phyloP scores from a whole-genome alignment of 2,329 filamentous ascomycete genomes.

The Colletotrichum lupini region DNA sequence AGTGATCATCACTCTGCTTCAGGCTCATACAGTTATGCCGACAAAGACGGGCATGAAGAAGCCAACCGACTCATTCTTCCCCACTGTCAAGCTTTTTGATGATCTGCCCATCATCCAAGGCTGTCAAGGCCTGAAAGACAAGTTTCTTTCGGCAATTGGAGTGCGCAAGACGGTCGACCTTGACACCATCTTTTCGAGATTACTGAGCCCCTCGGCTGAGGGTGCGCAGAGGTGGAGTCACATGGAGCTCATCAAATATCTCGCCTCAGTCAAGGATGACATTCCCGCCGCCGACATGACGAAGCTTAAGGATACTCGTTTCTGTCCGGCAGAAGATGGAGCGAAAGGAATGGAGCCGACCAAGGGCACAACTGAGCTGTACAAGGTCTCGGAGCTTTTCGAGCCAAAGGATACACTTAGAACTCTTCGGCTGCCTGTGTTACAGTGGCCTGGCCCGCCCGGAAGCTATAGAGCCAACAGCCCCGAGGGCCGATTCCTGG shows the following conservation, averaged over 20 bases:
- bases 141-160: constrained; percentile 83
- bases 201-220: constrained; percentile 72
- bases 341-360: constrained; percentile 65
- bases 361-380: constrained; percentile 64
- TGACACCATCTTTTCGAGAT: constrained; percentile 89
- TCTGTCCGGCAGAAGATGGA: constrained; percentile 82
- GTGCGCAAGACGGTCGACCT: constrained; percentile 96
- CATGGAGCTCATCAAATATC: constrained; percentile 92
- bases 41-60: constrained; percentile 91
- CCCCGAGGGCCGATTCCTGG: constrained; percentile 80
- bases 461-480: constrained; percentile 73
- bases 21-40: constrained; percentile 80
- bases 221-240: constrained; percentile 84
- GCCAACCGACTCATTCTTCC: constrained; percentile 89
- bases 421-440: constrained; percentile 76
- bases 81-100: constrained; percentile 93
- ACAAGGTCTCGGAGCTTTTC: constrained; percentile 82
- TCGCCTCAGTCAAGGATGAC: constrained; percentile 88
- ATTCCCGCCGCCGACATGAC: constrained; percentile 86
- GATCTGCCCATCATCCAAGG: constrained; percentile 86
- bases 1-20: constrained; percentile 72
- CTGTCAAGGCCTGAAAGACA: constrained; percentile 87
- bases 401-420: constrained; percentile 80
- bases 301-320: constrained; percentile 79
- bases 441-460: constrained; percentile 81